phyloP scores from a whole-genome alignment of 1,284 basidiomycete genomes.

The Chondrostereum purpureum region DNA sequence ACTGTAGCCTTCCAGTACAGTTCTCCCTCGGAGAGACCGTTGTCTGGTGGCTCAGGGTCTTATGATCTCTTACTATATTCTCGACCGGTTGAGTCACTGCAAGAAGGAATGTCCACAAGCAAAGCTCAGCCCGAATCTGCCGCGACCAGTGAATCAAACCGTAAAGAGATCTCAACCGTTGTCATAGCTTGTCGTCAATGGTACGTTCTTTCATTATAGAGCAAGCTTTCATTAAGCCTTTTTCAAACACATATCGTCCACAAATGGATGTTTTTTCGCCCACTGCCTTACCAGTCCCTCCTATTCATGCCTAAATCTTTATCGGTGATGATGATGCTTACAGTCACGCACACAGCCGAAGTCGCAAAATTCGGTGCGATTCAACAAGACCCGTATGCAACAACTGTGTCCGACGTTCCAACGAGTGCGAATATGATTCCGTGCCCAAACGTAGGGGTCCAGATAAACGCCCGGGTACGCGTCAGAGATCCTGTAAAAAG shows the following conservation, averaged over 20 bases:
- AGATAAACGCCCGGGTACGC: slow-evolving; percentile 75
- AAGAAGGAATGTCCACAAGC: slow-evolving; percentile 26
- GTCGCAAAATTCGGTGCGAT: slow-evolving; percentile 79
- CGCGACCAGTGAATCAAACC: slow-evolving; percentile 29
- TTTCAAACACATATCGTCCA: slow-evolving; percentile 28
- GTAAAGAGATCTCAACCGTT: slow-evolving; percentile 56
- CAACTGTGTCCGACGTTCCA: slow-evolving; percentile 70
- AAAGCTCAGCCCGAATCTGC: slow-evolving; percentile 32
- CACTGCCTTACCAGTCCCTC: background rate
- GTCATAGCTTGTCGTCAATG: slow-evolving; percentile 67
- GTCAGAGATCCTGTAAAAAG: slow-evolving; percentile 77
- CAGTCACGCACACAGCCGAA: slow-evolving; percentile 43
- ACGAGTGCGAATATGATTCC: slow-evolving; percentile 70
- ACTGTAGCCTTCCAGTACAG: slow-evolving; percentile 31
- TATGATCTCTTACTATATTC: slow-evolving; percentile 35
- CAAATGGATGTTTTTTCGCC: slow-evolving; percentile 15
- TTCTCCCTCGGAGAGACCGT: slow-evolving; percentile 33
- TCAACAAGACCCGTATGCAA: slow-evolving; percentile 72
- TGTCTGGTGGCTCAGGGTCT: slow-evolving; percentile 33
- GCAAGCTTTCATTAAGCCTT: slow-evolving; percentile 29
- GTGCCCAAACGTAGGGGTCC: slow-evolving; percentile 75
- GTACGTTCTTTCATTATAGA: slow-evolving; percentile 29
- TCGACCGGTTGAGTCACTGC: slow-evolving; percentile 23
- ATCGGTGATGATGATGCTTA: slow-evolving; percentile 11
- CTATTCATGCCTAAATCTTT: background rate